Evolutionary conservation across 148 eudicot species (phyloP).

Genomic region (Talinum fruticosum): DNA sequence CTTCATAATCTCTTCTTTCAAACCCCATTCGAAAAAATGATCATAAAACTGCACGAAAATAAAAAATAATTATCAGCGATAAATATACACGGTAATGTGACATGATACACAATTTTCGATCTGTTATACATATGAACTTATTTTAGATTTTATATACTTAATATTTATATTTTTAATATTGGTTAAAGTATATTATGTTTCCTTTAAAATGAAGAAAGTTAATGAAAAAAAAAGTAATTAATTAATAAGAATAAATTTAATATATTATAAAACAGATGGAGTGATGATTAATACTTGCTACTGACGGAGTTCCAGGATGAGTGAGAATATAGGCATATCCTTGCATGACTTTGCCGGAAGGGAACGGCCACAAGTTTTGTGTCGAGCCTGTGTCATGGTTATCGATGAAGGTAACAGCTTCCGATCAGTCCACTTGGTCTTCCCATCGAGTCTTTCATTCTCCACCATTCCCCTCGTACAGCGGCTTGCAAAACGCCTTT

Average conservation of each 20-base stretch:
- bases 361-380: conserved; percentile 55
- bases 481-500: neutral
- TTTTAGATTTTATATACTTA: too few relatives aligned
- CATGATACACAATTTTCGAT: too few relatives aligned
- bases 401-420: conserved; percentile 57
- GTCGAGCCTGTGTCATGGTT: conserved; percentile 64
- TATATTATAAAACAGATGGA: too few relatives aligned
- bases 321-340: conserved; percentile 11
- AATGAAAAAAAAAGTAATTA: too few relatives aligned
- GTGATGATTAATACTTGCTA: neutral
- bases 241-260: too few relatives aligned
- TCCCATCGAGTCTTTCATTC: neutral
- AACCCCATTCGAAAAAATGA: neutral
- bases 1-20: neutral
- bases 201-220: too few relatives aligned
- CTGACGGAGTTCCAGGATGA: conserved; percentile 6
- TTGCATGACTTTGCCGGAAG: conserved; percentile 51
- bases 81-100: too few relatives aligned
- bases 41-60: neutral
- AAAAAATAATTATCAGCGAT: neutral
- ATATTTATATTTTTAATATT: too few relatives aligned
- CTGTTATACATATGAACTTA: too few relatives aligned
- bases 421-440: conserved; percentile 34
- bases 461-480: conserved; percentile 1
- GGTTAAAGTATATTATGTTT: too few relatives aligned